A percentile compares a stretch with the other conserved stretches of the same genome.
These are phyloP conservation scores for Ganoderma boninense DNA, from an alignment of 1,284 basidiomycete species.

Conservation along the genomic window DNA sequence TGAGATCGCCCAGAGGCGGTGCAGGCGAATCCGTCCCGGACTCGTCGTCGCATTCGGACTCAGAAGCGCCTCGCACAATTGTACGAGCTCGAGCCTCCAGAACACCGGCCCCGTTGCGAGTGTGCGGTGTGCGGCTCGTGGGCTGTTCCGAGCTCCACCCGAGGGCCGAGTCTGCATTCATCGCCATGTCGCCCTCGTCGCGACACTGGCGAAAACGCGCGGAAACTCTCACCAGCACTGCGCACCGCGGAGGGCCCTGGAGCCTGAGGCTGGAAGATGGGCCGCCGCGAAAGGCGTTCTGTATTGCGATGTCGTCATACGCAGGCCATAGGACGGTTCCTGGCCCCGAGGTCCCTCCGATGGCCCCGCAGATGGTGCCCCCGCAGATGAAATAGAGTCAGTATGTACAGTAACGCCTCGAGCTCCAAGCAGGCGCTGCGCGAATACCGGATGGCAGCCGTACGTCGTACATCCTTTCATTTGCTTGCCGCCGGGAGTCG, in stretches of 20 bases:
- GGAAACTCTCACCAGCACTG: not conserved
- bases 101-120: not conserved
- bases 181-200: not conserved
- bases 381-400: not conserved
- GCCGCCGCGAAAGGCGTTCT: not conserved
- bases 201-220: not conserved
- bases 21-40: constrained; percentile 4
- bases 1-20: constrained; percentile 4
- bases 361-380: not conserved
- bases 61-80: not conserved
- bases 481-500: constrained; percentile 1
- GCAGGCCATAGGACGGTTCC: not conserved
- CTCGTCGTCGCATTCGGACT: constrained; percentile 1
- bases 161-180: not conserved
- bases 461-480: constrained; percentile 1
- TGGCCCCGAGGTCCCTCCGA: not conserved
- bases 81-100: not conserved
- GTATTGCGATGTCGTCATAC: constrained; percentile 1
- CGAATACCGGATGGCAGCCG: not conserved
- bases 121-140: not conserved
- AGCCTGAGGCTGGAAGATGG: not conserved
- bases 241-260: not conserved
- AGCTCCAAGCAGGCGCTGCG: not conserved
- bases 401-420: no score
- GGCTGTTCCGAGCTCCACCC: constrained; percentile 1